These are phyloP conservation scores for Fusarium nematophilum DNA, from an alignment of 2,329 filamentous ascomycete species.

Conservation along the genomic window DNA sequence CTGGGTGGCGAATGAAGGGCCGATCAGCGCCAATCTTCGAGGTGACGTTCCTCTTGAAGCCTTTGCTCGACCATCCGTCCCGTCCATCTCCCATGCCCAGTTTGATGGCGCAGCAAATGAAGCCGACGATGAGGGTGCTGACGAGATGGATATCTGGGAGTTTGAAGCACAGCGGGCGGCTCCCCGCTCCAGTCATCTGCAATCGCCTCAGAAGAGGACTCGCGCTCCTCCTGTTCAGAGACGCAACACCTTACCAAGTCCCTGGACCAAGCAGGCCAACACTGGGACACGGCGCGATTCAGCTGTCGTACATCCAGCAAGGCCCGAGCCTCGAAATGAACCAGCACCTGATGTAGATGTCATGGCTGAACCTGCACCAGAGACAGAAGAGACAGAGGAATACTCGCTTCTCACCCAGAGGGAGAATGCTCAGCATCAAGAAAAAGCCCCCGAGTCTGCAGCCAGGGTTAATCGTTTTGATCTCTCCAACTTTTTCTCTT, in stretches of 20 bases:
- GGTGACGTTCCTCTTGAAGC: slow-evolving; percentile 50
- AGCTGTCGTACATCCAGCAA: neutral
- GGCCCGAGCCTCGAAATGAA: slow-evolving; percentile 4
- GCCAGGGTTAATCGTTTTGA: slow-evolving; percentile 55
- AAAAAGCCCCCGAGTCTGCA: slow-evolving; percentile 35
- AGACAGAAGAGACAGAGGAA: slow-evolving; percentile 50
- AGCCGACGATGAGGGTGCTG: slow-evolving; percentile 44
- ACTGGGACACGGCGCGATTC: slow-evolving; percentile 37
- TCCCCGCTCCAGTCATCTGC: slow-evolving; percentile 48
- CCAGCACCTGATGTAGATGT: slow-evolving; percentile 22
- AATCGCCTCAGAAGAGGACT: slow-evolving; percentile 45
- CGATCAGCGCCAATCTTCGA: slow-evolving; percentile 50
- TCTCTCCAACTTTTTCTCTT: slow-evolving; percentile 68
- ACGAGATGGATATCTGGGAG: slow-evolving; percentile 68
- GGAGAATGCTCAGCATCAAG: slow-evolving; percentile 16
- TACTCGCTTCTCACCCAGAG: slow-evolving; percentile 57
- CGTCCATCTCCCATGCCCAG: slow-evolving; percentile 15
- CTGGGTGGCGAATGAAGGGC: slow-evolving; percentile 55
- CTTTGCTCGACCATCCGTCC: slow-evolving; percentile 25
- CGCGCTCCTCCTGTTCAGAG: slow-evolving; percentile 34
- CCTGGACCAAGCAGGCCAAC: slow-evolving; percentile 50
- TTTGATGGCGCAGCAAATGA: slow-evolving; percentile 31
- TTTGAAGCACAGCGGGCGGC: slow-evolving; percentile 64
- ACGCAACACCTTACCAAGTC: slow-evolving; percentile 49
- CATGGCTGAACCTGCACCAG: slow-evolving; percentile 21